A percentile compares a stretch with the other conserved stretches of the same genome.
Conservation (phyloP, 495 filamentous ascomycete species). For the Glutinoglossum americanum region DNA sequence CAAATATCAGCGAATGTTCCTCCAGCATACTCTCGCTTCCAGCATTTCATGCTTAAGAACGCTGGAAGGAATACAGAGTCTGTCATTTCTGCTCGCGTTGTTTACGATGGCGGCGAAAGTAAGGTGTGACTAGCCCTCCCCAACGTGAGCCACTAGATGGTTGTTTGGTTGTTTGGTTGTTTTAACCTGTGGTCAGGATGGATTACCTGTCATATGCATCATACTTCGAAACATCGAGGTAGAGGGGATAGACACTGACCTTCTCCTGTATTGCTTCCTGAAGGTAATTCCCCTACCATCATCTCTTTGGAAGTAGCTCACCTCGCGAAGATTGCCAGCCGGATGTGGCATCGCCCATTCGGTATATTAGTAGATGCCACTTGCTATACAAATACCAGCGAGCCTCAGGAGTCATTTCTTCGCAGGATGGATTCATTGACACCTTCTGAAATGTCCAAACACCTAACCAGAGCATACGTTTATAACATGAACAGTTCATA, state of each 20-base stretch:
- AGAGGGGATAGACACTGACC: slow-evolving; percentile 35
- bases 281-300: slow-evolving; percentile 21
- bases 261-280: slow-evolving; percentile 39
- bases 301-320: neutral
- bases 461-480: slow-evolving; percentile 34
- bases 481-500: slow-evolving; percentile 49
- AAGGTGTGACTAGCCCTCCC: slow-evolving; percentile 19
- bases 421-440: slow-evolving; percentile 33
- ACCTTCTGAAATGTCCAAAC: slow-evolving; percentile 31
- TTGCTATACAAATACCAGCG: slow-evolving; percentile 37
- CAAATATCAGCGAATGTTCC: slow-evolving; percentile 33
- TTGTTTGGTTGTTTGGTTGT: neutral
- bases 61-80: slow-evolving; percentile 38
- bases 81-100: slow-evolving; percentile 33
- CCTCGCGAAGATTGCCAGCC: slow-evolving; percentile 31
- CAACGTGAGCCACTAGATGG: neutral
- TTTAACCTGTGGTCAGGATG: slow-evolving; percentile 22
- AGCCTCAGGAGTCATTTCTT: slow-evolving; percentile 36
- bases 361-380: slow-evolving; percentile 43
- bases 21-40: slow-evolving; percentile 39
- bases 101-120: slow-evolving; percentile 47
- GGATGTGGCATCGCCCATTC: slow-evolving; percentile 44
- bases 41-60: slow-evolving; percentile 47
- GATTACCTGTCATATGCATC: slow-evolving; percentile 41
- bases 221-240: slow-evolving; percentile 40